A percentile compares a stretch with the other conserved stretches of the same genome.
These are phyloP conservation scores for Colletotrichum spaethianum DNA, from an alignment of 2,329 filamentous ascomycete species.

Conservation along the genomic window DNA sequence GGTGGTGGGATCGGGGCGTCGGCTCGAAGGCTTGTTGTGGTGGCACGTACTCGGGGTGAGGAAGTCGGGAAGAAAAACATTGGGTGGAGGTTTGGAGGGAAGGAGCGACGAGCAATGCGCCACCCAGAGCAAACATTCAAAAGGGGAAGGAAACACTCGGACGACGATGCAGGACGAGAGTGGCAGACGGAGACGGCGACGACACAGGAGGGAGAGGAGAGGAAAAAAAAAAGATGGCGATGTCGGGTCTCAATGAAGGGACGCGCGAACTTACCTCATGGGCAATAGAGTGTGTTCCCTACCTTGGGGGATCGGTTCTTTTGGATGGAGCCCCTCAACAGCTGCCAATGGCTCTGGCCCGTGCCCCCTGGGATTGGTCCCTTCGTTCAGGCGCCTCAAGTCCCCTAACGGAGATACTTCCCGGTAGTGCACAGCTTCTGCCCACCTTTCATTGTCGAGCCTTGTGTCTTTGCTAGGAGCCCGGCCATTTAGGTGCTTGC, in stretches of 20 bases:
- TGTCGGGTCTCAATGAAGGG: slow-evolving; percentile 34
- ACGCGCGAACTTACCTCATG: slow-evolving; percentile 30
- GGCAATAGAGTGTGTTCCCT: slow-evolving; percentile 30
- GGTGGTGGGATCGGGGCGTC: slow-evolving; percentile 34
- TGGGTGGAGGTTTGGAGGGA: slow-evolving; percentile 30
- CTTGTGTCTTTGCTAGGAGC: slow-evolving; percentile 32
- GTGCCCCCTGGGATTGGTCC: slow-evolving; percentile 21
- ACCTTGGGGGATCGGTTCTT: slow-evolving; percentile 36
- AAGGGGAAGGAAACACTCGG: slow-evolving; percentile 18
- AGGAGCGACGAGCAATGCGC: slow-evolving; percentile 40
- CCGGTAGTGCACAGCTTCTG: slow-evolving; percentile 4
- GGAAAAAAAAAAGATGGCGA: slow-evolving; percentile 24
- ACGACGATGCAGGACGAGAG: slow-evolving; percentile 8
- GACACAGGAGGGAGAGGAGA: neutral
- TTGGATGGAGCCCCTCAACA: slow-evolving; percentile 40
- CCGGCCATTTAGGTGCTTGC: slow-evolving; percentile 5
- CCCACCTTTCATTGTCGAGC: neutral
- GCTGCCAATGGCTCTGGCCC: slow-evolving; percentile 29
- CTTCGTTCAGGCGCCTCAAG: slow-evolving; percentile 1
- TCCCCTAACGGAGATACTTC: slow-evolving; percentile 31
- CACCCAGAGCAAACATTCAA: slow-evolving; percentile 41
- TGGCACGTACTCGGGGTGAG: slow-evolving; percentile 39
- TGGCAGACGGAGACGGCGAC: slow-evolving; percentile 16
- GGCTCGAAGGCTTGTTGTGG: slow-evolving; percentile 40
- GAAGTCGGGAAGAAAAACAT: slow-evolving; percentile 40